phyloP scores from a whole-genome alignment of 108 stramenopile genomes.

The Epithemia pelagica region DNA sequence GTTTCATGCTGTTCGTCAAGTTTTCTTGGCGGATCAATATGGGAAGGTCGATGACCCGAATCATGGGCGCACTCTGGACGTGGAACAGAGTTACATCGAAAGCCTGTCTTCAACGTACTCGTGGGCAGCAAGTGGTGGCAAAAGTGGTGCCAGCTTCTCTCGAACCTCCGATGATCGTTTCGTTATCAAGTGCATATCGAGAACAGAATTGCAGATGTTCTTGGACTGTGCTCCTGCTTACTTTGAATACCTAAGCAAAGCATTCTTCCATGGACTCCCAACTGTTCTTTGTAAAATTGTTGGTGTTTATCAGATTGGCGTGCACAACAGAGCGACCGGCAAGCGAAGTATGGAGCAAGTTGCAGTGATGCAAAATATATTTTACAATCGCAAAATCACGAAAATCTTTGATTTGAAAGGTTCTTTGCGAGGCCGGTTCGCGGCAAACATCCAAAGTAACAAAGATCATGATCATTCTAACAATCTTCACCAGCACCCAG shows the following conservation, averaged over 20 bases:
- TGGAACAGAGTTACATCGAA: slow-evolving; percentile 74
- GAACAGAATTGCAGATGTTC: slow-evolving; percentile 98
- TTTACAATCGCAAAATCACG: slow-evolving; percentile 85
- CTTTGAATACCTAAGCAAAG: slow-evolving; percentile 94
- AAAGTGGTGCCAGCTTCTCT: slow-evolving; percentile 86
- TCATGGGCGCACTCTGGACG: slow-evolving; percentile 23
- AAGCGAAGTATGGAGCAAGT: slow-evolving; percentile 94
- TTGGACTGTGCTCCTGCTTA: slow-evolving; percentile 94
- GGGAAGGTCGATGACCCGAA: not conserved
- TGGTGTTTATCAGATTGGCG: slow-evolving; percentile 95
- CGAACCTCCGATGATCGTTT: slow-evolving; percentile 84
- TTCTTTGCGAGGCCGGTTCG: slow-evolving; percentile 87
- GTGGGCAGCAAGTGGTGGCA: slow-evolving; percentile 92
- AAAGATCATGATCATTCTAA: slow-evolving; percentile 14
- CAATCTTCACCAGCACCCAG: slow-evolving; percentile 5
- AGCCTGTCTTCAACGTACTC: slow-evolving; percentile 73
- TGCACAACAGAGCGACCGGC: slow-evolving; percentile 89
- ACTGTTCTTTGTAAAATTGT: slow-evolving; percentile 95
- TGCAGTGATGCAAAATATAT: slow-evolving; percentile 94
- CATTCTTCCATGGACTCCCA: slow-evolving; percentile 88
- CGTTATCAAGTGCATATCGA: slow-evolving; percentile 90
- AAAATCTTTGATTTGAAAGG: slow-evolving; percentile 94
- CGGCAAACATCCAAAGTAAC: slow-evolving; percentile 50
- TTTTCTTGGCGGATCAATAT: slow-evolving; percentile 52
- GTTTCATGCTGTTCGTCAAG: slow-evolving; percentile 89